Conservation (phyloP, 2,329 filamentous ascomycete species). For the Penicillium brevicompactum region DNA sequence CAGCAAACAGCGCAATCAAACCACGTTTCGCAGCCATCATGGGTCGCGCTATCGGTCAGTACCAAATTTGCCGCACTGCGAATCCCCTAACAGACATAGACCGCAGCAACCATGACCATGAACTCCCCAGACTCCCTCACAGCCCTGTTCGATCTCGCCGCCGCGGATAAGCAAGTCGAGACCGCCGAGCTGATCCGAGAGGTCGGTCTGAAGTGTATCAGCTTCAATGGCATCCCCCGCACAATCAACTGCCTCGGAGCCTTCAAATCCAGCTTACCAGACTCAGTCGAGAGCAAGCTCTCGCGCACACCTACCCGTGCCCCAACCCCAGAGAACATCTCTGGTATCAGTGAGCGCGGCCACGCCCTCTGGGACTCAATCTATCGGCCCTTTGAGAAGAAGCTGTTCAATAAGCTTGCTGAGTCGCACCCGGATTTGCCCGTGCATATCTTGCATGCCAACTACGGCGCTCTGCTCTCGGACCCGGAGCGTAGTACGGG, state of each 20-base stretch:
- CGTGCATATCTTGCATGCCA: slow-evolving; percentile 72
- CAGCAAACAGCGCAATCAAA: slow-evolving; percentile 63
- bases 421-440: slow-evolving; percentile 80
- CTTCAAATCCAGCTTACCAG: slow-evolving; percentile 66
- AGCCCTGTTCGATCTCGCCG: slow-evolving; percentile 20
- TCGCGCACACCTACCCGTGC: slow-evolving; percentile 59
- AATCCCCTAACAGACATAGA: slow-evolving; percentile 48
- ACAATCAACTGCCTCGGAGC: slow-evolving; percentile 80
- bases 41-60: slow-evolving; percentile 66
- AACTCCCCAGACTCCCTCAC: slow-evolving; percentile 72
- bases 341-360: slow-evolving; percentile 60
- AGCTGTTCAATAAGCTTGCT: slow-evolving; percentile 70
- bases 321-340: slow-evolving; percentile 56
- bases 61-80: too few species aligned
- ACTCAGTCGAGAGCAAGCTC: slow-evolving; percentile 56
- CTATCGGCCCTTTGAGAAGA: slow-evolving; percentile 73
- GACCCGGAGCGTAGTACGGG: slow-evolving; percentile 57
- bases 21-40: slow-evolving; percentile 64
- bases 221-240: slow-evolving; percentile 66
- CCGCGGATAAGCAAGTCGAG: slow-evolving; percentile 26
- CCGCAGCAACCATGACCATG: slow-evolving; percentile 81
- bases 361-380: slow-evolving; percentile 72
- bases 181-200: slow-evolving; percentile 46
- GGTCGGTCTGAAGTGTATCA: slow-evolving; percentile 51
- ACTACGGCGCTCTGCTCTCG: slow-evolving; percentile 74